A percentile compares a stretch with the other conserved stretches of the same genome.
phyloP scores from a whole-genome alignment of 164 flowering plant genomes.

The Berberis vulgaris region DNA sequence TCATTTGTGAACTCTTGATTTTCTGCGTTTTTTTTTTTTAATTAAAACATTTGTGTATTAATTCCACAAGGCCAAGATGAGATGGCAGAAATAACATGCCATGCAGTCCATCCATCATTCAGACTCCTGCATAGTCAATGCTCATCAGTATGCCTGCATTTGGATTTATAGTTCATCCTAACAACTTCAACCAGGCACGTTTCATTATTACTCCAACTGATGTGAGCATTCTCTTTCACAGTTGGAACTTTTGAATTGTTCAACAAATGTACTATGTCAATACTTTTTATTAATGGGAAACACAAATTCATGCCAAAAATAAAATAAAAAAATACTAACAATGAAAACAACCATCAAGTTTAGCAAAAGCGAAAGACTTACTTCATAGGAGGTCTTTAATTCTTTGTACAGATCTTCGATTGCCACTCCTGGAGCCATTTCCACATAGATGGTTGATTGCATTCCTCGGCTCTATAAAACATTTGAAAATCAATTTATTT shows the following conservation, averaged over 20 bases:
- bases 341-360: not conserved
- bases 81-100: not conserved
- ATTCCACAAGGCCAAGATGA: not conserved
- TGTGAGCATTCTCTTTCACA: no score
- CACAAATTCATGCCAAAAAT: no score
- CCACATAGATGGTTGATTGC: conserved; percentile 93
- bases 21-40: not conserved
- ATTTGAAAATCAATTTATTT: not conserved
- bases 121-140: no score
- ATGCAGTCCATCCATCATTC: no score
- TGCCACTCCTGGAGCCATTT: conserved; percentile 81
- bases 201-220: no score
- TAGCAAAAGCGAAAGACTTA: conserved; percentile 13
- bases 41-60: not conserved
- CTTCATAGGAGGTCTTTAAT: conserved; percentile 53
- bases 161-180: no score
- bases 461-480: conserved; percentile 80
- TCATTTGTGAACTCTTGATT: no score
- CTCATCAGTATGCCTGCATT: no score
- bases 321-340: not conserved
- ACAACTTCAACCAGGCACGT: no score
- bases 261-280: no score
- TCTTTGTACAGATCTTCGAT: conserved; percentile 62
- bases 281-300: no score
- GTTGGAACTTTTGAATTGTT: no score